Evolutionary conservation across 2,329 filamentous ascomycete species (phyloP), one percentile per base, ranked within the genome.

Genomic region (Stagonosporopsis vannaccii): DNA sequence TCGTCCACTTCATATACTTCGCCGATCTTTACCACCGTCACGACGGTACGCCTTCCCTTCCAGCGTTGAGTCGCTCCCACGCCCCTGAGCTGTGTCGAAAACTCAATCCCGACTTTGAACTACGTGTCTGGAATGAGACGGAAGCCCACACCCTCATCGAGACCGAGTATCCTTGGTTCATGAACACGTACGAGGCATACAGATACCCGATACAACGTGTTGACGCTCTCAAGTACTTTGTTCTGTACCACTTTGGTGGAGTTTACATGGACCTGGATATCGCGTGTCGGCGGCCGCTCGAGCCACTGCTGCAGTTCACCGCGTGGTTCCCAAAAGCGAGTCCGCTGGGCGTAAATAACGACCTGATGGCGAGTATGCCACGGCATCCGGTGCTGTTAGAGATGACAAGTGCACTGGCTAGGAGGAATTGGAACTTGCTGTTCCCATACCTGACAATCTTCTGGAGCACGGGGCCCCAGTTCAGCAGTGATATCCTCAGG

Each of bases 391-490:
- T 72, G 9, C 8, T 67, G 13, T 33, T 57, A 37, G 46, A 51
- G 22, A 70, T 71, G 67, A 58, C 65, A 2, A 43, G 39, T 15
- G 43, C 42, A 1, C 37, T 62, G 5, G 17, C 28, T 2, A 22
- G 42, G 3, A 56, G 67, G n/a, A 61, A 69, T 32, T 37, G 40
- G 39, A 63, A 66, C 28, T 49, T 64, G 26, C 8, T 65, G 6
- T 69, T 66, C 25, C 65, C 69, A 1, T 73, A 71, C 42, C 36
- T 72, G 8, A 72, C 69, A 0, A 67, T 73, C 11, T 71, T 71
- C 43, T 72, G 65, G 63, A 67, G 57, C 25, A 73, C 70, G 1
- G 70, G 69, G 2, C 70, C 69, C 6, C 66, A 70, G 19, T 73
- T 71, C 19, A 56, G 56, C 0, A 66, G 63, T 22, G 62, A 69